Evolutionary conservation across 345 rosid genomes (phyloP), one percentile per base, ranked within the genome.

Genomic region (Tarenaya hassleriana): DNA sequence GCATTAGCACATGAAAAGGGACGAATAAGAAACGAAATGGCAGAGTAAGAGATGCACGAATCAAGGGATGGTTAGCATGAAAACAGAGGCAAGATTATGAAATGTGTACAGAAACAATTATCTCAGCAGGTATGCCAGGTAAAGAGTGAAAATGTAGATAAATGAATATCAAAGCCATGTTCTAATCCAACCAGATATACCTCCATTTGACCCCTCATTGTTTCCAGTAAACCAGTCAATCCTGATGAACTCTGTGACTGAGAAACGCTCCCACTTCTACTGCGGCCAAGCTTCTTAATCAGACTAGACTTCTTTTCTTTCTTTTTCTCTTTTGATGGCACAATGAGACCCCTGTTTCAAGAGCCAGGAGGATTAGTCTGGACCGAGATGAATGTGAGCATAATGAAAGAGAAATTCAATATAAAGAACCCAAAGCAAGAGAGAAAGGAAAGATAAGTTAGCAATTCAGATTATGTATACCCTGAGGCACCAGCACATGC

Each of bases 401-500:
- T 57, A 52, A 51, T n/a, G 49, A 29, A 15, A 55, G 37, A 41
- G 54, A 37, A 62, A 39, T 21, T 15, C 3, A 29, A 16, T 18
- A 38, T 27, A 50, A 33, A 35, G 53, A 55, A 24, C 53, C 24
- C 13, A 37, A 7, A 31, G 13, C 43, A 56, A n/a, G 24, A 32
- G 16, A 38, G 17, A 8, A 61, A 51, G 61, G 12, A 47, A 43
- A 66, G 39, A 64, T 55, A 35, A 47, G 55, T 7, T 40, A 46
- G 31, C 31, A 55, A 60, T 21, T 17, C n/a, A 53, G 19, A 46
- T 53, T 43, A 31, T 47, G 53, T 64, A 61, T 76, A 92, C 98
- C 98, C 97, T 41, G 97, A 61, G 49, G 98, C 90, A 52, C 98
- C 98, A 58, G 98, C 98, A 64, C 96, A 88, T 24, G 95, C 94